A percentile compares a stretch with the other conserved stretches of the same genome.
phyloP scores from a whole-genome alignment of 1,284 basidiomycete genomes.

The Sutorius eximius region DNA sequence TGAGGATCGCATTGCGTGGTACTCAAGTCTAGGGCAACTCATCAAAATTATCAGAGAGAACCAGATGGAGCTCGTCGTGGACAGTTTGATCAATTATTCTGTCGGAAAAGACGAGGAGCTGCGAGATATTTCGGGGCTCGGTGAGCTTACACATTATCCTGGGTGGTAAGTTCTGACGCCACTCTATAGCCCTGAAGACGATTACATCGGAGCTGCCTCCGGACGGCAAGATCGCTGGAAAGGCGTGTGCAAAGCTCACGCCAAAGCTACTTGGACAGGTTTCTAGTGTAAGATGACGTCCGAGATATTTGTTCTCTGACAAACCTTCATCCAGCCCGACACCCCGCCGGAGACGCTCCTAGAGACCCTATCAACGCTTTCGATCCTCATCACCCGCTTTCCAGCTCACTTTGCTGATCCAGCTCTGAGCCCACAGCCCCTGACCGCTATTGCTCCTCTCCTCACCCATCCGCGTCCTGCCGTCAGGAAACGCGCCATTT shows the following conservation, averaged over 20 bases:
- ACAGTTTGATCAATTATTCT: conserved; percentile 83
- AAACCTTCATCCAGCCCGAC: conserved; percentile 43
- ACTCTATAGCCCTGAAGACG: conserved; percentile 79
- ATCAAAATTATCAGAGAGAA: conserved; percentile 83
- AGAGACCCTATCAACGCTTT: conserved; percentile 88
- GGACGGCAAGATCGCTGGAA: conserved; percentile 74
- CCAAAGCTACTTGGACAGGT: conserved; percentile 83
- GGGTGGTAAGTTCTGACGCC: conserved; percentile 5
- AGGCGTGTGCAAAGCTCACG: conserved; percentile 82
- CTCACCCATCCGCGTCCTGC: conserved; percentile 77
- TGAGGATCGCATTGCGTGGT: conserved; percentile 7
- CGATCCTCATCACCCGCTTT: conserved; percentile 89
- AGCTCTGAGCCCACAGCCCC: conserved; percentile 54
- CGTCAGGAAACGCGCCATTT: conserved; percentile 87
- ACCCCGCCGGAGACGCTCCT: conserved; percentile 84
- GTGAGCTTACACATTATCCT: conserved; percentile 44
- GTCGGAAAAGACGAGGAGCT: conserved; percentile 86
- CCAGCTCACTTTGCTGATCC: conserved; percentile 66
- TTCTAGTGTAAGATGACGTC: conserved; percentile 55
- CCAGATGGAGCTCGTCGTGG: conserved; percentile 84
- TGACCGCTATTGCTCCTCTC: conserved; percentile 74
- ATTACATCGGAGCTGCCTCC: conserved; percentile 88
- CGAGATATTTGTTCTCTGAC: conserved; percentile 9
- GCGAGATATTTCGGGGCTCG: conserved; percentile 90
- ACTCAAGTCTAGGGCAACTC: conserved; percentile 73